phyloP scores from a whole-genome alignment of 208 protist genomes.

The Leishmania amazonensis region DNA sequence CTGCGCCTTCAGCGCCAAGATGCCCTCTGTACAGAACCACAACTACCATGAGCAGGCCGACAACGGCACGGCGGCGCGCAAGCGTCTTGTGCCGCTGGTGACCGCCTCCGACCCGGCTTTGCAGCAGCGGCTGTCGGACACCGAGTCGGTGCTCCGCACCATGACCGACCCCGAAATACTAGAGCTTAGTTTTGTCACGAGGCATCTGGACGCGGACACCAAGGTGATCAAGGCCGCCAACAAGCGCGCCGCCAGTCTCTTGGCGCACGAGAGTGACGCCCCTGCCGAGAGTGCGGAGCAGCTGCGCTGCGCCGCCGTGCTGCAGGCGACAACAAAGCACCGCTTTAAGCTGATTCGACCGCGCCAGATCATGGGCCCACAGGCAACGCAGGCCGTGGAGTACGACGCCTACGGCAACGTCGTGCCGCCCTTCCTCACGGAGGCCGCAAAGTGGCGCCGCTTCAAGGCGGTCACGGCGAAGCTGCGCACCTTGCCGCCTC shows the following conservation, averaged over 20 bases:
- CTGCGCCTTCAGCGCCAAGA: conserved; percentile 74
- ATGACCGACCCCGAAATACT: conserved; percentile 75
- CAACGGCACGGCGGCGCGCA: conserved; percentile 18
- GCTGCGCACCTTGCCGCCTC: conserved; percentile 56
- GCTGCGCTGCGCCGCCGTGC: conserved; percentile 16
- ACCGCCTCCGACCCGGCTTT: conserved; percentile 52
- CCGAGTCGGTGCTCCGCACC: conserved; percentile 48
- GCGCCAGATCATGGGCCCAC: conserved; percentile 53
- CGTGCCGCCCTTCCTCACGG: conserved; percentile 70
- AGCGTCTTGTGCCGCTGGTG: conserved; percentile 48
- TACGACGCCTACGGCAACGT: conserved; percentile 84
- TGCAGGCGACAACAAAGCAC: conserved; percentile 33
- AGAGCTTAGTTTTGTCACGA: conserved; percentile 67
- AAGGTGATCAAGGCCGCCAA: conserved; percentile 29
- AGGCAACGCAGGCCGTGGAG: conserved; percentile 51
- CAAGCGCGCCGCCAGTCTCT: conserved; percentile 23
- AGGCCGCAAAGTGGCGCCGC: conserved; percentile 74
- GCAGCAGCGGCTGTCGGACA: conserved; percentile 52
- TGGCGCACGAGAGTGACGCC: conserved; percentile 9
- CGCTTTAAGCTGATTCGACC: conserved; percentile 59
- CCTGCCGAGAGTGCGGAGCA: conserved; percentile 14
- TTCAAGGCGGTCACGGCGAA: conserved; percentile 63
- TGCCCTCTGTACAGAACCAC: conserved; percentile 35
- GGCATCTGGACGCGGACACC: conserved; percentile 38
- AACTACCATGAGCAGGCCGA: conserved; percentile 13